These are phyloP conservation scores for Astrocystis sublimbata DNA, from an alignment of 495 filamentous ascomycete species.

Conservation along the genomic window DNA sequence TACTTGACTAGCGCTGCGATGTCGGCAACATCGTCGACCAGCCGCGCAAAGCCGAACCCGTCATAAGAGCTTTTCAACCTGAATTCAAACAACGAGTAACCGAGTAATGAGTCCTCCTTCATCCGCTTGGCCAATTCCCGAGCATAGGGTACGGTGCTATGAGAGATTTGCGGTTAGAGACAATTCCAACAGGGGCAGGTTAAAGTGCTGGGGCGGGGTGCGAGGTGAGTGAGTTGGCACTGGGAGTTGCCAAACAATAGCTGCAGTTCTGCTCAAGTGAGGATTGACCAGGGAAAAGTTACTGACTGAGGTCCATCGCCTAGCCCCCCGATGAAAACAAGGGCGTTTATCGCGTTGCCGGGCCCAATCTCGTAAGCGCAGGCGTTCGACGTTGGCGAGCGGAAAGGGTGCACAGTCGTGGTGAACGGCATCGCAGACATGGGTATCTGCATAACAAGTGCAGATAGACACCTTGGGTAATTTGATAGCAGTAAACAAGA, in stretches of 20 bases:
- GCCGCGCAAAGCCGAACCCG: constrained; percentile 70
- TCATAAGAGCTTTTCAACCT: constrained; percentile 57
- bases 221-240: too few species aligned
- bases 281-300: too few species aligned
- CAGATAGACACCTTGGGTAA: not conserved
- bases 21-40: constrained; percentile 72
- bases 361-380: constrained; percentile 39
- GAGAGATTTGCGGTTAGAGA: too few species aligned
- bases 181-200: too few species aligned
- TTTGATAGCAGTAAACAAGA: too few species aligned
- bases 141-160: constrained; percentile 63
- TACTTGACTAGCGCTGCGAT: constrained; percentile 71
- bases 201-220: too few species aligned
- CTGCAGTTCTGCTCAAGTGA: too few species aligned
- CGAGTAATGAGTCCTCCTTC: constrained; percentile 45
- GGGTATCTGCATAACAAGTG: not conserved
- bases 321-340: constrained; percentile 85
- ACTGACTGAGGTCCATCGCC: constrained; percentile 77
- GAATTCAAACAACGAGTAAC: constrained; percentile 47
- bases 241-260: too few species aligned
- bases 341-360: constrained; percentile 55
- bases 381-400: constrained; percentile 28
- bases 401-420: constrained; percentile 39
- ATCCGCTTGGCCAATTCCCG: constrained; percentile 66
- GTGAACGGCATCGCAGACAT: constrained; percentile 33